These are phyloP conservation scores for Aureobasidium zeae DNA, from an alignment of 2,329 filamentous ascomycete genomes.

Conservation along the genomic window DNA sequence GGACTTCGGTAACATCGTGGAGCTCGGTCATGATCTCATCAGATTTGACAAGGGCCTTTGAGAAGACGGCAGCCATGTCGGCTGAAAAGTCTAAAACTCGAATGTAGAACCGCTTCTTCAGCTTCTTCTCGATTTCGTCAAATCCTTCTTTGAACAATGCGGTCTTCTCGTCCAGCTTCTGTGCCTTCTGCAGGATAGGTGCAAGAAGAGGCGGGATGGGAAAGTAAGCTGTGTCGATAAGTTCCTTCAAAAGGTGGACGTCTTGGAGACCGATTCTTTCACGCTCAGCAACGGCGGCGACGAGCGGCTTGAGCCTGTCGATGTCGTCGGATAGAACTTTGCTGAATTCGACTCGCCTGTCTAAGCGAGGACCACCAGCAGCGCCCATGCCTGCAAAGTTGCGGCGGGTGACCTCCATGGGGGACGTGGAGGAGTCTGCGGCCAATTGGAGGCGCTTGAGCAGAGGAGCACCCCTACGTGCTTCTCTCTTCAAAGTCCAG, in stretches of 20 bases:
- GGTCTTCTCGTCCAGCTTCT: conserved; percentile 51
- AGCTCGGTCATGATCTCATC: conserved; percentile 24
- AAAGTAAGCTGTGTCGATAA: conserved; percentile 87
- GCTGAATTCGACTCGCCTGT: conserved; percentile 81
- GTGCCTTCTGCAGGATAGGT: conserved; percentile 70
- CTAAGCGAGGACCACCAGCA: conserved; percentile 65
- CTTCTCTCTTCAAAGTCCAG: conserved; percentile 94
- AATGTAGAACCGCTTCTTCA: conserved; percentile 49
- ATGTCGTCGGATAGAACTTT: conserved; percentile 67
- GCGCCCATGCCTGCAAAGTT: conserved; percentile 95
- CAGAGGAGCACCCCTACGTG: conserved; percentile 79
- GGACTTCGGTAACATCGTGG: conserved; percentile 31
- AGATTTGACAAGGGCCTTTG: conserved; percentile 41
- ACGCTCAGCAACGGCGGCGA: conserved; percentile 61
- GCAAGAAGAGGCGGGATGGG: conserved; percentile 68
- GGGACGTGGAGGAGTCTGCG: conserved; percentile 92
- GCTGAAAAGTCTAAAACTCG: conserved; percentile 52
- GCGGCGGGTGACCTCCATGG: conserved; percentile 90
- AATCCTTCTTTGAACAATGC: conserved; percentile 47
- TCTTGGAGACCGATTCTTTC: conserved; percentile 71
- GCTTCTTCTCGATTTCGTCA: conserved; percentile 42
- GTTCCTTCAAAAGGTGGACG: conserved; percentile 58
- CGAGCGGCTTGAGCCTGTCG: conserved; percentile 61
- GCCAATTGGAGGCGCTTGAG: conserved; percentile 89
- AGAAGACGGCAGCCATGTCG: conserved; percentile 49